A percentile compares a stretch with the other conserved stretches of the same genome.
Evolutionary conservation across 1,139 yeast species (phyloP).

Genomic region (Nakaseomyces bracarensis): DNA sequence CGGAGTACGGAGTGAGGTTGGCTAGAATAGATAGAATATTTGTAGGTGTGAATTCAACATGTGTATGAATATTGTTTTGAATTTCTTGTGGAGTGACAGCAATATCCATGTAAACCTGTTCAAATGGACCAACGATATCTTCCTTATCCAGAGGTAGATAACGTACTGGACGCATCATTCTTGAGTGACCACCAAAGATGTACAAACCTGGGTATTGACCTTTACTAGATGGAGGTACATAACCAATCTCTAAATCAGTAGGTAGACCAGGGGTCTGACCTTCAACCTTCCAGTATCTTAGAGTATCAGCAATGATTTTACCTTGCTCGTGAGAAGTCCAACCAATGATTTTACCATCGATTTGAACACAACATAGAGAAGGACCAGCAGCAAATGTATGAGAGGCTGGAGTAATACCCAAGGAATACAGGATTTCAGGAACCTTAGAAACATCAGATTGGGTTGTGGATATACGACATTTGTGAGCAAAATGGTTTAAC

Average conservation of each 20-base stretch:
- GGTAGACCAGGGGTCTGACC: conserved; percentile 68
- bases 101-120: conserved; percentile 92
- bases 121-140: conserved; percentile 94
- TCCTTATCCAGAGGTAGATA: conserved; percentile 75
- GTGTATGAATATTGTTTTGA: conserved; percentile 70
- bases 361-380: conserved; percentile 74
- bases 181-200: conserved; percentile 81
- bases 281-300: conserved; percentile 89
- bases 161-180: conserved; percentile 95
- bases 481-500: conserved; percentile 91
- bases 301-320: conserved; percentile 74
- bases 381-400: conserved; percentile 84
- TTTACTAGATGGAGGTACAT: conserved; percentile 86
- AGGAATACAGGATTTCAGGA: conserved; percentile 54
- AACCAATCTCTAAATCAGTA: conserved; percentile 80
- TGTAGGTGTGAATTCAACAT: conserved; percentile 92
- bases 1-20: conserved; percentile 94
- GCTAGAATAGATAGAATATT: conserved; percentile 90
- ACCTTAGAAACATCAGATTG: conserved; percentile 68
- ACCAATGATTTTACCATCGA: conserved; percentile 88
- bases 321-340: conserved; percentile 93
- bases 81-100: conserved; percentile 95
- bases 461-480: conserved; percentile 76
- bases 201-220: conserved; percentile 98
- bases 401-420: conserved; percentile 75